Evolutionary conservation across 352 stramenopile species (phyloP).

Genomic region (Phytophthora crassamura): DNA sequence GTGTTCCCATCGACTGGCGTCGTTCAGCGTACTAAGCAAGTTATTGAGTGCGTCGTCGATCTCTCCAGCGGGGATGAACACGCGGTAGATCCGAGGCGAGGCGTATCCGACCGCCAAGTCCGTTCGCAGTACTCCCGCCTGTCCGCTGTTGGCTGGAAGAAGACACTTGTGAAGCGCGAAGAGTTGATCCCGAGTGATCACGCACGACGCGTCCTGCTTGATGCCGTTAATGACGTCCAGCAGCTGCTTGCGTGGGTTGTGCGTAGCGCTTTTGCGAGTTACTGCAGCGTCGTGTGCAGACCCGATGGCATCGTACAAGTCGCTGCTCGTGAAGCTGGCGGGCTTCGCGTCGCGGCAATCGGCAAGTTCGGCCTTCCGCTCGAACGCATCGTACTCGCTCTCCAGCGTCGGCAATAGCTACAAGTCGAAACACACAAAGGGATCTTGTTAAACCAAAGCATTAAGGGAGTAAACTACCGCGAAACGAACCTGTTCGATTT

Average conservation of each 20-base stretch:
- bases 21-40: conserved; percentile 59
- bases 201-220: conserved; percentile 55
- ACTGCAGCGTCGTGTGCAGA: conserved; percentile 53
- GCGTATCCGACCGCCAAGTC: conserved; percentile 77
- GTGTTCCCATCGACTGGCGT: conserved; percentile 41
- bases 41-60: conserved; percentile 54
- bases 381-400: conserved; percentile 67
- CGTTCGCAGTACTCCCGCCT: conserved; percentile 60
- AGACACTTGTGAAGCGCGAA: conserved; percentile 66
- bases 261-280: conserved; percentile 5
- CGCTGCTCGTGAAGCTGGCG: conserved; percentile 62
- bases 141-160: conserved; percentile 43
- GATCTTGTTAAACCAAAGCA: too few species aligned
- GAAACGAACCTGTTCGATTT: conserved; percentile 57
- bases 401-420: conserved; percentile 58
- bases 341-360: conserved; percentile 49
- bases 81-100: conserved; percentile 80
- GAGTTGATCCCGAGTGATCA: conserved; percentile 70
- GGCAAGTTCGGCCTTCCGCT: conserved; percentile 45
- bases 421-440: too few species aligned
- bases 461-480: too few species aligned
- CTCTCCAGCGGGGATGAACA: conserved; percentile 76
- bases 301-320: conserved; percentile 80
- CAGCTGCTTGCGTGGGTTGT: conserved; percentile 46
- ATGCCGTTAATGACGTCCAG: conserved; percentile 73